Conservation (phyloP, 805 yeast genomes). For the Candida hungchunana region DNA sequence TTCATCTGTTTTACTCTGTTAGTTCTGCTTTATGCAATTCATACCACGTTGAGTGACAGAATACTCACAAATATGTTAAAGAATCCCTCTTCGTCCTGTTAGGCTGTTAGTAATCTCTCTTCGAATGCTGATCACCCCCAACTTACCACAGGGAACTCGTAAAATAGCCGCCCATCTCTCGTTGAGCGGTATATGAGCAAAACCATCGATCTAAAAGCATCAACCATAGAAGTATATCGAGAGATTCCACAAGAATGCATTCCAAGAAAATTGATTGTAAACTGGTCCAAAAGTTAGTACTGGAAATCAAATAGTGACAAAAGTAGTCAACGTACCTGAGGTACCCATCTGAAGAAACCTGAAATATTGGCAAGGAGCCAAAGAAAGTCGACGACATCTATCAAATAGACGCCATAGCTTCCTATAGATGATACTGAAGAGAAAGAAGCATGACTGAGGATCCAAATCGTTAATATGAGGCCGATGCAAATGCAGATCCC, state of each 20-base stretch:
- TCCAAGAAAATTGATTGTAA: constrained; percentile 12
- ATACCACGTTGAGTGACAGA: neutral
- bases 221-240: constrained; percentile 1
- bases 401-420: constrained; percentile 28
- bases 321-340: constrained; percentile 30
- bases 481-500: neutral
- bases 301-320: neutral
- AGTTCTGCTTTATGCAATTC: neutral
- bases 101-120: neutral
- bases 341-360: constrained; percentile 29
- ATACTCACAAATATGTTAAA: neutral
- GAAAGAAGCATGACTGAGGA: constrained; percentile 2
- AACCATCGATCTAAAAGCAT: neutral
- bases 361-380: constrained; percentile 34
- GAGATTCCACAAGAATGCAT: constrained; percentile 1
- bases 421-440: constrained; percentile 22
- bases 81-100: constrained; percentile 5
- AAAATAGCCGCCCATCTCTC: neutral
- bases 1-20: too few species aligned
- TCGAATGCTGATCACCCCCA: neutral
- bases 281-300: constrained; percentile 28
- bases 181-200: neutral
- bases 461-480: neutral
- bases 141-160: constrained; percentile 7
- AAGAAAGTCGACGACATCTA: constrained; percentile 39